Evolutionary conservation across 306 rosid species (phyloP).

Genomic region (Morella rubra): DNA sequence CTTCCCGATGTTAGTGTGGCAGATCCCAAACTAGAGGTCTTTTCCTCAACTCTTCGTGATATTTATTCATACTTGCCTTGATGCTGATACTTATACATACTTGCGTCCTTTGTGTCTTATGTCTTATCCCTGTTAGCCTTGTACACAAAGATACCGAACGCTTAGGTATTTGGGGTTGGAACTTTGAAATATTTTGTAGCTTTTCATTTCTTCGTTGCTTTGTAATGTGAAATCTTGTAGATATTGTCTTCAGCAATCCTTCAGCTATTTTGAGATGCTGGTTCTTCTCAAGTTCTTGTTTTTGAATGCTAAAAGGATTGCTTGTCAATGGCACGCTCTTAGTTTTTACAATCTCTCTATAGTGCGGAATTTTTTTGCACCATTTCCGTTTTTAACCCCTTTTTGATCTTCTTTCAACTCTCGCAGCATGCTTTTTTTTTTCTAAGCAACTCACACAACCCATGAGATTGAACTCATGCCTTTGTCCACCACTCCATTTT

Average conservation of each 20-base stretch:
- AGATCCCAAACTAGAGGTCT: constrained; percentile 61
- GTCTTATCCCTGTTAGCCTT: constrained; percentile 20
- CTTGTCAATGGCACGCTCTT: not conserved
- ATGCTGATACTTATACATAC: constrained; percentile 7
- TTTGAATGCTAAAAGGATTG: not conserved
- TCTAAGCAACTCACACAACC: too few relatives aligned
- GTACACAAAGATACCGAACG: constrained; percentile 11
- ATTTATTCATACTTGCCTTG: constrained; percentile 13
- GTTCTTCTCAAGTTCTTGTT: not conserved
- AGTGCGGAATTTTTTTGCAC: not conserved
- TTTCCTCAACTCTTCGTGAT: constrained; percentile 34
- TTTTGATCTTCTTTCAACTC: too few relatives aligned
- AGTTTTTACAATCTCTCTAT: not conserved
- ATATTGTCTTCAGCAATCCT: not conserved
- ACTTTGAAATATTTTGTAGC: not conserved
- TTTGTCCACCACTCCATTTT: too few relatives aligned
- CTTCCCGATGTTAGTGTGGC: constrained; percentile 50
- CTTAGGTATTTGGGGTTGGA: constrained; percentile 13
- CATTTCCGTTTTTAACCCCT: too few relatives aligned
- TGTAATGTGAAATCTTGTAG: not conserved
- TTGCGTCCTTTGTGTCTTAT: constrained; percentile 25
- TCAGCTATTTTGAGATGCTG: not conserved
- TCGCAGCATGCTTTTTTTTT: too few relatives aligned
- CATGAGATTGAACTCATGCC: too few relatives aligned
- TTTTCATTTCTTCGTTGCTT: not conserved